These are phyloP conservation scores for Phytophthora constricta DNA, from an alignment of 352 stramenopile species.

Conservation along the genomic window DNA sequence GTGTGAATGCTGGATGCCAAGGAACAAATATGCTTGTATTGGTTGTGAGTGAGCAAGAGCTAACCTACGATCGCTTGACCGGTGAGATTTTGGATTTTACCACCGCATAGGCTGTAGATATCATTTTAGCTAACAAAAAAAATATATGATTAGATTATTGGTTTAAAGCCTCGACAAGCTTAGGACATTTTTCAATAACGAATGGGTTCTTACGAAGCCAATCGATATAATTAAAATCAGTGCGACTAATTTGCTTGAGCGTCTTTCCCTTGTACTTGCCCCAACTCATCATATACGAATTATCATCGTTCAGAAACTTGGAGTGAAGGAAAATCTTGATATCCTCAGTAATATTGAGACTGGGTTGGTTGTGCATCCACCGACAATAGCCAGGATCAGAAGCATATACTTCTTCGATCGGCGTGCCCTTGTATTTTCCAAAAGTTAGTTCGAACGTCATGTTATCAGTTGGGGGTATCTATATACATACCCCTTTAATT, in stretches of 20 bases:
- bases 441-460: not conserved
- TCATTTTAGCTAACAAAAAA: constrained; percentile 8
- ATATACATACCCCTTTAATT: no score
- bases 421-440: not conserved
- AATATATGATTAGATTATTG: constrained; percentile 14
- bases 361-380: no score
- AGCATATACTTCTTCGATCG: not conserved
- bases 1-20: constrained; percentile 23
- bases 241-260: constrained; percentile 6
- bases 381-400: no score
- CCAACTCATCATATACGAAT: constrained; percentile 19
- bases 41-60: constrained; percentile 7
- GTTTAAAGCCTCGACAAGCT: not conserved
- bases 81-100: not conserved
- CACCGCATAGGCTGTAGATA: not conserved
- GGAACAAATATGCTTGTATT: constrained; percentile 25
- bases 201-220: not conserved
- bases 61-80: not conserved
- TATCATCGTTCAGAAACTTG: constrained; percentile 4
- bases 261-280: constrained; percentile 15
- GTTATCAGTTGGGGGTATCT: not conserved
- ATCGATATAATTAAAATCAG: no score
- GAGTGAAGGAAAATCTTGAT: constrained; percentile 12
- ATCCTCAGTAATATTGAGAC: constrained; percentile 15
- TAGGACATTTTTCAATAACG: constrained; percentile 4